phyloP scores from a whole-genome alignment of 2,329 filamentous ascomycete species.

The Fusarium longipes region DNA sequence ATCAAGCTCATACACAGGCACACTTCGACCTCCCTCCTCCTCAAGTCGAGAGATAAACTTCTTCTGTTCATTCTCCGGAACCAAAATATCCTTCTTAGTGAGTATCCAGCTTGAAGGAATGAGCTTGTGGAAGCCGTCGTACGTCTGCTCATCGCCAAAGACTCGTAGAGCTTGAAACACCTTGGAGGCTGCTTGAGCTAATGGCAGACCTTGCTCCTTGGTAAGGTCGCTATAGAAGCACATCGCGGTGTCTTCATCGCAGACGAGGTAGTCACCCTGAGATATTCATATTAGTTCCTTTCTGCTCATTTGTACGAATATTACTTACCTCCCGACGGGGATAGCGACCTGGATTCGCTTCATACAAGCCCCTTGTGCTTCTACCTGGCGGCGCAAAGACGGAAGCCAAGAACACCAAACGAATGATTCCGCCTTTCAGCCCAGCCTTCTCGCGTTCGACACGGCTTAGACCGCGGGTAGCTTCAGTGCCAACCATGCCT shows the following conservation, averaged over 20 bases:
- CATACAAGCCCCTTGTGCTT: neutral
- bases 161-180: neutral
- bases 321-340: neutral
- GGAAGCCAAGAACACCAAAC: constrained; percentile 5
- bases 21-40: neutral
- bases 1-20: constrained; percentile 11
- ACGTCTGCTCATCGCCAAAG: constrained; percentile 10
- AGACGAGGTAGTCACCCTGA: constrained; percentile 2
- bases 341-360: constrained; percentile 1
- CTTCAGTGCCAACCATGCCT: constrained; percentile 17
- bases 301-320: fast-evolving
- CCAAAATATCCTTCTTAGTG: neutral
- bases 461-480: neutral
- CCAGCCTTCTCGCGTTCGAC: neutral
- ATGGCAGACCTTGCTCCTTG: neutral
- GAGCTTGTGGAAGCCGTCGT: constrained; percentile 5
- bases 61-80: neutral
- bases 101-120: constrained; percentile 9
- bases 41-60: constrained; percentile 8
- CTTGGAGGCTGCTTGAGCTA: constrained; percentile 1
- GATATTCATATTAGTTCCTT: fast-evolving
- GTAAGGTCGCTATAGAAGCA: constrained; percentile 20
- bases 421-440: neutral
- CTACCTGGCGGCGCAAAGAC: constrained; percentile 15
- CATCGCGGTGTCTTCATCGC: constrained; percentile 18